Evolutionary conservation across 768 basidiomycete species (phyloP), one percentile per base, ranked within the genome.

Genomic region (Tricholoma saponaceum): DNA sequence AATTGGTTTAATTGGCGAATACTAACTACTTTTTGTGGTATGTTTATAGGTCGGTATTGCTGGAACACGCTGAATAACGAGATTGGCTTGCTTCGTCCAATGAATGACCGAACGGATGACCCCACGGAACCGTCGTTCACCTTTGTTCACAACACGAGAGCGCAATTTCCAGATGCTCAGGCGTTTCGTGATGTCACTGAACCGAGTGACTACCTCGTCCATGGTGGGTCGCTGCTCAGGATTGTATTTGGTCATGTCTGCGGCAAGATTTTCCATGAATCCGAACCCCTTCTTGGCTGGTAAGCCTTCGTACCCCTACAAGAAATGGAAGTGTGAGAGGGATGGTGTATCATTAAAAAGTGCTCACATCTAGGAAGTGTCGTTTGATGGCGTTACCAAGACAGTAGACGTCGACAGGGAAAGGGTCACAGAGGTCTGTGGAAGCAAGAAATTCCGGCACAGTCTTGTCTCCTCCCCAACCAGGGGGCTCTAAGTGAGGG

Each of bases 391-490:
- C 22, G 26, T 77, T 76, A 0, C 75, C 75, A 2, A 76, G 50
- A 32, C 68, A 72, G 54, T 74, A 77, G 14, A 76, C 60, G 32
- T 77, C 76, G 0, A 66, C 69, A 0, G 70, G 59, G 39, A 76
- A 77, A 0, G 74, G 69, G 52, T 76, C 57, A 13, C 69, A 58
- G n/a, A 57, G 66, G 4, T 60, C 53, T 1, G 61, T 39, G 1
- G 57, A 58, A 5, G 60, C 54, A n/a, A 61, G 62, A 32, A 71
- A 71, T 39, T 76, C 75, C 2, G 74, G 74, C 1, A 73, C 73
- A 2, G 70, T 61, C 54, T 69, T 74, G 60, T 79, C 76, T 0
- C 73, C 79, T 0, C 79, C 76, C 44, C 63, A 63, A 1, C 72
- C 66, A 0, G 72, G 69, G 5, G 54, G 22, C 22, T 69, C 69